Percentiles rank a stretch among this genome's conserved stretches.
phyloP scores from a whole-genome alignment of 2,329 filamentous ascomycete genomes.

The Paecilomyces sp. region DNA sequence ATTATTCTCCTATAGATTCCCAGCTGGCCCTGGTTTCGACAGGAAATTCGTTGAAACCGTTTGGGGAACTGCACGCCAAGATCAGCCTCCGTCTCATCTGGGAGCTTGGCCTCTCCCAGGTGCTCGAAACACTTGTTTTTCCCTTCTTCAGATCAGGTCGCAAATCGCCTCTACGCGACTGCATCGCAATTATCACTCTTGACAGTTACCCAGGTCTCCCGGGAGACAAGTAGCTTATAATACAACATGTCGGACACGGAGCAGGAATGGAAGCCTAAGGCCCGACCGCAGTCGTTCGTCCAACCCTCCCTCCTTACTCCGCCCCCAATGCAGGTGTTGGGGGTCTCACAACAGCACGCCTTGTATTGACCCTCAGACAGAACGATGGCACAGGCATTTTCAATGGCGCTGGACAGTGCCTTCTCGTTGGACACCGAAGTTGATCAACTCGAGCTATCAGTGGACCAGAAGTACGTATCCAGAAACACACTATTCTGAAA shows the following conservation, averaged over 20 bases:
- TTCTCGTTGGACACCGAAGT: slow-evolving; percentile 80
- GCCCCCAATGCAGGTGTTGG: background rate
- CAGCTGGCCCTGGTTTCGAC: slow-evolving; percentile 24
- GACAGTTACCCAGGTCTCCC: background rate
- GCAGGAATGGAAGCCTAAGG: slow-evolving; percentile 72
- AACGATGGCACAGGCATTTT: slow-evolving; percentile 82
- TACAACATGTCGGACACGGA: slow-evolving; percentile 55
- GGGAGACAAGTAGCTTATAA: background rate
- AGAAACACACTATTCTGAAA: background rate
- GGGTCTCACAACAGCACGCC: slow-evolving; percentile 3
- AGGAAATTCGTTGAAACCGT: background rate
- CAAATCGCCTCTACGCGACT: background rate
- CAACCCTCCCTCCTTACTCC: slow-evolving; percentile 6
- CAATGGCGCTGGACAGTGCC: slow-evolving; percentile 75
- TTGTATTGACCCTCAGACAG: slow-evolving; percentile 42
- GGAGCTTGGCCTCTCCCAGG: background rate
- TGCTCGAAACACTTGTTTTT: background rate
- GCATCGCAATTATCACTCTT: background rate
- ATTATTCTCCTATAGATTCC: slow-evolving; percentile 8
- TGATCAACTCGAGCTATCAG: slow-evolving; percentile 64
- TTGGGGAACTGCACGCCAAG: background rate
- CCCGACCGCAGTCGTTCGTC: slow-evolving; percentile 77
- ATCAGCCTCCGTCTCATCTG: background rate
- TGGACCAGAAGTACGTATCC: slow-evolving; percentile 68
- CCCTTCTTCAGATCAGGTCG: background rate